Base-by-base conservation (phyloP, 768 basidiomycete genomes). In the Phaeotremella skinneri region DNA sequence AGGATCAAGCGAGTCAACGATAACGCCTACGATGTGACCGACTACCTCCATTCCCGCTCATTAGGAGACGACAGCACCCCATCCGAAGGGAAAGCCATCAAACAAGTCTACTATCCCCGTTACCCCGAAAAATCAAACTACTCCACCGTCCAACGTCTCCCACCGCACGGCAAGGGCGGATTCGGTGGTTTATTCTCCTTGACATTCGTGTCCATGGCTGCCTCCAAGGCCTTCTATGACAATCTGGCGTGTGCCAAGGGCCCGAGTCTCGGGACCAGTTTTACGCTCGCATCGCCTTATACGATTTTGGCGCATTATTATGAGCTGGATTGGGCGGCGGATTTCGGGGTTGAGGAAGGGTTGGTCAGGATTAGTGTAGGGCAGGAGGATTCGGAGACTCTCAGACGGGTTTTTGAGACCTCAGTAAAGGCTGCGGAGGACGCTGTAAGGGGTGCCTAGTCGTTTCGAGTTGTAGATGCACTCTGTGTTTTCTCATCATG, bases 251-350 rank as follows among this genome's bases (percentile, higher is more conserved):
- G 86, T 76, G 83, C 83, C 64, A 99, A 98, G 75, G 94, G 94
- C 2, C 94, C 94, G 0, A 74, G 72, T 27, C 66, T 81, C 37
- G 94, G 94, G 1, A 97, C 94, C 21, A 96, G 91, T 81, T 97
- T 97, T 76, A 97, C 94, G 1, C 82, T 98, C 29, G 91, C 91
- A 30, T 92, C 86, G 65, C 94, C 93, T 25, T 98, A 90, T 74
- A 89, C 90, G 9, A 85, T 98, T 58, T 81, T 99, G 25, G 94
- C 90, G 34, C 94, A 98, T 76, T 97, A 85, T 65, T 72, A 79
- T 0, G 94, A 99, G 77, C 79, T 94, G 62, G 89, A 88, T 34
- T 99, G 94, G 94, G 94, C 93, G 16, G 86, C 83, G 50, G 79
- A 81, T 61, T 94, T 84, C 77, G 92, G 90, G 20, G 90, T 99